These are phyloP conservation scores for Zasmidium citrigriseum DNA, from an alignment of 2,329 filamentous ascomycete species.

Conservation along the genomic window DNA sequence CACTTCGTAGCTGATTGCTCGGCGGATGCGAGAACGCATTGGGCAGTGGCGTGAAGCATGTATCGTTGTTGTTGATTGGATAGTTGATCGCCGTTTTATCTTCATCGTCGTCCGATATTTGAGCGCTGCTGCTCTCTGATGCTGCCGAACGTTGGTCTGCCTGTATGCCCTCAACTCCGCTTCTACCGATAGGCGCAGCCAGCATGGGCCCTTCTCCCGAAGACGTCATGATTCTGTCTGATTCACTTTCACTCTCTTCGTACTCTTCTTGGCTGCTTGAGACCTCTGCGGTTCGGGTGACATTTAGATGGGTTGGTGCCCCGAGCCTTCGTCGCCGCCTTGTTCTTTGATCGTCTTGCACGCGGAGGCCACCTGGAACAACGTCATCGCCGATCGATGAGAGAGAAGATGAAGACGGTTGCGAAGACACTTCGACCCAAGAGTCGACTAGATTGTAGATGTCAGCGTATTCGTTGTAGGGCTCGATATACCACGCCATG, in stretches of 20 bases:
- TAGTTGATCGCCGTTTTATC: conserved; percentile 79
- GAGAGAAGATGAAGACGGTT: conserved; percentile 89
- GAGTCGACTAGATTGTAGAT: conserved; percentile 64
- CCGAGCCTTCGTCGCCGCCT: conserved; percentile 57
- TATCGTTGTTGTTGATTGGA: conserved; percentile 50
- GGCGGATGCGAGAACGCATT: conserved; percentile 90
- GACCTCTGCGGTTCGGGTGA: conserved; percentile 47
- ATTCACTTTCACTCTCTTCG: conserved; percentile 89
- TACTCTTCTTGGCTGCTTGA: conserved; percentile 89
- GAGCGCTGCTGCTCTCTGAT: conserved; percentile 40
- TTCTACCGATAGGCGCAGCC: conserved; percentile 27
- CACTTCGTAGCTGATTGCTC: conserved; percentile 52
- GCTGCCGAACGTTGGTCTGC: conserved; percentile 30
- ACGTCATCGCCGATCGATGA: conserved; percentile 85
- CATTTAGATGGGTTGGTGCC: conserved; percentile 43
- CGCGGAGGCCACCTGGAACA: conserved; percentile 80
- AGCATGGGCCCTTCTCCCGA: conserved; percentile 59
- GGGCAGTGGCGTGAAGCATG: conserved; percentile 77
- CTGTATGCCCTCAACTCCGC: conserved; percentile 24
- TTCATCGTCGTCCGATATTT: conserved; percentile 61
- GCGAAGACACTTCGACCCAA: conserved; percentile 92
- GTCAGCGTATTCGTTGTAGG: conserved; percentile 29
- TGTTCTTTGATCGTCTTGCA: conserved; percentile 65
- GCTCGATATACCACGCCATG: conserved; percentile 25
- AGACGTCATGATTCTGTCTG: conserved; percentile 68